phyloP scores from a whole-genome alignment of 441 rosid genomes.

The Brassica balearica region DNA sequence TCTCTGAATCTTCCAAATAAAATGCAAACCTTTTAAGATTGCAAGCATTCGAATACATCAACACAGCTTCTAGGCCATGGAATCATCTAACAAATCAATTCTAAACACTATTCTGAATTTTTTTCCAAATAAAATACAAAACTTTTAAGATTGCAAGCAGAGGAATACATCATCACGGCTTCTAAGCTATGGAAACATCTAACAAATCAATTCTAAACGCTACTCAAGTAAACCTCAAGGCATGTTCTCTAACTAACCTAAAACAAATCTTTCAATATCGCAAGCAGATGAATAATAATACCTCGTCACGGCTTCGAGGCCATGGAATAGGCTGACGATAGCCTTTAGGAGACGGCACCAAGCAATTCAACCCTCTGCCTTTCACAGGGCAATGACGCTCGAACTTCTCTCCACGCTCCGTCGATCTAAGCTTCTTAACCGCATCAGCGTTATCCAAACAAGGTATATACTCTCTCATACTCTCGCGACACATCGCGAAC shows the following conservation, averaged over 20 bases:
- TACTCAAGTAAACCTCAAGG: neutral
- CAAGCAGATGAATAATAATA: conserved; percentile 34
- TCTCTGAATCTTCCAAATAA: neutral
- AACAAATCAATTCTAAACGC: neutral
- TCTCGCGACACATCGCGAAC: conserved; percentile 63
- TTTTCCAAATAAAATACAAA: neutral
- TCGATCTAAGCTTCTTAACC: conserved; percentile 71
- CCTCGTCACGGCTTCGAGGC: conserved; percentile 98
- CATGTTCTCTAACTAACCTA: too few species aligned
- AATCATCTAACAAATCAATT: too few species aligned
- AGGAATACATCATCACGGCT: neutral
- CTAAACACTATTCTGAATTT: too few species aligned
- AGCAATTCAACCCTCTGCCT: conserved; percentile 72
- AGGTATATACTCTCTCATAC: conserved; percentile 89
- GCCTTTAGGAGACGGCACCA: conserved; percentile 83
- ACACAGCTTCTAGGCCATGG: too few species aligned
- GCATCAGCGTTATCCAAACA: conserved; percentile 87
- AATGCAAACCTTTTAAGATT: neutral
- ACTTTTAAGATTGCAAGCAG: neutral
- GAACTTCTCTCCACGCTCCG: conserved; percentile 75
- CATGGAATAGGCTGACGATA: conserved; percentile 84
- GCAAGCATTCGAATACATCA: neutral
- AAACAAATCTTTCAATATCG: neutral
- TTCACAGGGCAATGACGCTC: conserved; percentile 91
- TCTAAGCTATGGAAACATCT: too few species aligned